Evolutionary conservation across 139 green algal genomes (phyloP).

Genomic region (Chlorella sp.): DNA sequence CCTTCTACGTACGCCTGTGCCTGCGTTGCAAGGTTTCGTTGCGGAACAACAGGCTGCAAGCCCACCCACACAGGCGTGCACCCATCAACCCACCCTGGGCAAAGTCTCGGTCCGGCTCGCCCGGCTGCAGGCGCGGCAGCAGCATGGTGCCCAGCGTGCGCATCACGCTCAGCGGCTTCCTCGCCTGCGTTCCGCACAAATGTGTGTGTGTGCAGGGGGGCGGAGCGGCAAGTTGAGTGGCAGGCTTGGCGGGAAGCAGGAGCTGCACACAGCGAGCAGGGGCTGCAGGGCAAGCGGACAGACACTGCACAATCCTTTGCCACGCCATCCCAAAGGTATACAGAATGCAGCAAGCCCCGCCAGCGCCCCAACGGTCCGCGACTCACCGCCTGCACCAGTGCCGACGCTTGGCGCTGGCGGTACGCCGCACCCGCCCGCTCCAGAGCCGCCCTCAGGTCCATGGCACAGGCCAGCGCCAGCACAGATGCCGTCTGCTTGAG

Average conservation of each 20-base stretch:
- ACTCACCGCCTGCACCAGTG: constrained; percentile 56
- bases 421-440: constrained; percentile 44
- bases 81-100: constrained; percentile 43
- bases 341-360: background rate
- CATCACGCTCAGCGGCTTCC: constrained; percentile 64
- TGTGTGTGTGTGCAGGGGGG: background rate
- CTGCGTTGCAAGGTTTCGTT: too few species aligned
- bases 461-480: constrained; percentile 63
- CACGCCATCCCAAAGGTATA: too few species aligned
- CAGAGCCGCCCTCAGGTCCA: constrained; percentile 66
- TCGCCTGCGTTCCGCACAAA: constrained; percentile 42
- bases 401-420: constrained; percentile 44
- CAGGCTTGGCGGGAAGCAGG: background rate
- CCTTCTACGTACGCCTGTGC: background rate
- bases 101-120: constrained; percentile 69
- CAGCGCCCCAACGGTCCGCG: background rate
- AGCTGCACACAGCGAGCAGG: too few species aligned
- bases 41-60: too few species aligned
- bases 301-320: too few species aligned
- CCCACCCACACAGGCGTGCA: too few species aligned
- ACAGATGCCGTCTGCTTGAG: constrained; percentile 58
- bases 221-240: too few species aligned
- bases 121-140: constrained; percentile 55
- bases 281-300: too few species aligned
- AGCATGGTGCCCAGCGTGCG: constrained; percentile 75